A percentile compares a stretch with the other conserved stretches of the same genome.
Evolutionary conservation across 176 grass and related monocot genomes (phyloP).

Genomic region (Musa acuminata): DNA sequence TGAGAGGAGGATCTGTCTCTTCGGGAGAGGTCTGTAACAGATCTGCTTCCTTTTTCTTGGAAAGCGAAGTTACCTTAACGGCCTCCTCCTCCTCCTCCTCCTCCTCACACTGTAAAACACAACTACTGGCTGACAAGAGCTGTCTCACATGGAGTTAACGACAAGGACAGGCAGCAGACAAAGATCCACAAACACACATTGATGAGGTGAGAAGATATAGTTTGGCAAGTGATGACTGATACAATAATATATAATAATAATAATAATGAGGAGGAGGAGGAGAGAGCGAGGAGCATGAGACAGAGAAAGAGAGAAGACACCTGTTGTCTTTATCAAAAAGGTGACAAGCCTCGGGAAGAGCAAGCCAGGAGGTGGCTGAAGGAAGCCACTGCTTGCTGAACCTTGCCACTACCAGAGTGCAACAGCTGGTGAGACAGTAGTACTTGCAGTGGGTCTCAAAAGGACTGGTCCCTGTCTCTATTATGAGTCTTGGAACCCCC

Average conservation of each 20-base stretch:
- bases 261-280: not conserved
- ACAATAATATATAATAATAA: not conserved
- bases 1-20: slow-evolving; percentile 7
- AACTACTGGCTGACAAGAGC: too few species aligned
- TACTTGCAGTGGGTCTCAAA: too few species aligned
- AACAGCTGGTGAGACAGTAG: not conserved
- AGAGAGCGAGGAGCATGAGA: not conserved
- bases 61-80: not conserved
- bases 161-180: not conserved
- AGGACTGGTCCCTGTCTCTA: too few species aligned
- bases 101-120: not conserved
- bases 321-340: not conserved
- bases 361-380: not conserved
- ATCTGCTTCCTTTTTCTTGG: slow-evolving; percentile 10
- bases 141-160: not conserved
- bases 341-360: not conserved
- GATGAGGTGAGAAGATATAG: not conserved
- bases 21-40: slow-evolving; percentile 2
- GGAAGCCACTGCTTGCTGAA: not conserved
- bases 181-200: too few species aligned
- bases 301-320: not conserved
- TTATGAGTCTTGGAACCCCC: too few species aligned
- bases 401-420: not conserved
- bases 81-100: not conserved
- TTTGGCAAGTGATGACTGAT: not conserved